Base-by-base conservation (phyloP, 1,139 yeast species). In the Suhomyces maxii region DNA sequence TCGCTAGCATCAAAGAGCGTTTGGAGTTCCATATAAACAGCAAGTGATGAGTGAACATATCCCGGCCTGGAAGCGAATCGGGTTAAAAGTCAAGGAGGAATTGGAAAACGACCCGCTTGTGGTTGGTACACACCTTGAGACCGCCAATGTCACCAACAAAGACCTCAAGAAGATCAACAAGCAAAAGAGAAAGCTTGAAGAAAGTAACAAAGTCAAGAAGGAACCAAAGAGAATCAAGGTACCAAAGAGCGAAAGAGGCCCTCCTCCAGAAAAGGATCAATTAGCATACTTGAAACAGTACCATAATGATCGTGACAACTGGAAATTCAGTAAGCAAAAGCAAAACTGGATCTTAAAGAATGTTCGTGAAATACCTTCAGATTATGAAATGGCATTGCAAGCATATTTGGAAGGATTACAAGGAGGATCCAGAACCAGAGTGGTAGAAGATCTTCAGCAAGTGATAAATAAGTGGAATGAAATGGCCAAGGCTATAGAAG, bases 301-400 rank as follows among this genome's bases (percentile, higher is more conserved):
- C 58, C 69, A 72, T 25, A 72, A 76, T 8, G 89, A 84, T 55
- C 75, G 72, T 49, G 78, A 69, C 0, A 74, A 77, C 51, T 91
- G 98, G 98, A 91, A 90, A 68, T 91, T 91, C 63, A 86, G 95
- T 48, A 91, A 91, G 60, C 96, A 88, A 69, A 90, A 91, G 56
- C 98, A 91, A 64, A 90, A 89, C 61, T 91, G 97, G 97, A 76
- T 91, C 42, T 67, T 90, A 52, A 86, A 85, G 59, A 84, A 89
- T 64, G 68, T 88, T 40, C 76, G 74, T 51, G 54, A 61, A 34
- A 77, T 85, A 13, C 87, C 85, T 1, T 73, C 68, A 1, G 69
- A 76, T 3, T 90, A 88, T 56, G 79, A 76, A 40, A 70, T 64
- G 2, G 82, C 83, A 37, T 64, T 90, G 49, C 55, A 74, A 14